Evolutionary conservation across 805 yeast genomes (phyloP), one percentile per base, ranked within the genome.

Genomic region (Starmerella ratchasimensis): DNA sequence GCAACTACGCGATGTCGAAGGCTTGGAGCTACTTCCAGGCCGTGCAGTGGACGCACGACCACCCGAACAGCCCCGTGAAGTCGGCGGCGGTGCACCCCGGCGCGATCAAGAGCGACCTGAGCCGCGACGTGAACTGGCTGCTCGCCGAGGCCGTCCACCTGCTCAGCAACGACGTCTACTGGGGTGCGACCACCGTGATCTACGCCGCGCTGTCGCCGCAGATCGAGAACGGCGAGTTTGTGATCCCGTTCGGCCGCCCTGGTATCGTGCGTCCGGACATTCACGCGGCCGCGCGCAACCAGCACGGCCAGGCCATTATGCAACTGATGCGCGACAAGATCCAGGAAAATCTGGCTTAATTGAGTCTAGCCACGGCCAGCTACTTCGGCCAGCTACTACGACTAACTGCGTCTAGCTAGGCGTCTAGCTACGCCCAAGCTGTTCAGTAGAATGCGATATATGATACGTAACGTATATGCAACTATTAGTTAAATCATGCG

Each of bases 141-240:
- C 26, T 36, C 8, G 3, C 2, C 8, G 21, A 11, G 10, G 5
- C 41, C n/a, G 9, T 37, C 20, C 16, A 31, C 24, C 4, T 8
- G 16, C 8, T 53, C 22, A 18, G 40, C 7, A 36, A 51, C 31
- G 49, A 50, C 6, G 37, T 58, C 5, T 45, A 46, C 27, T 57
- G 56, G 29, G 74, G 73, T 11, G 67, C 72, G 1, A 58, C 62
- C 38, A 49, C 71, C 8, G 69, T 62, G 42, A 49, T 66, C 15
- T 65, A 51, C 43, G 71, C 64, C 3, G 65, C 66, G 0, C 51
- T 68, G 34, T 45, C 51, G 20, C 70, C 71, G 4, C 52, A 56
- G 9, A 50, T 2, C 44, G 45, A 28, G 51, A 61, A 56, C 28
- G 65, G 66, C 2, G 54, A 50, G 21, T 65, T 58, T 46, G 46